Base-by-base conservation (phyloP, 2,329 filamentous ascomycete species). In the Raffaelea arxii region DNA sequence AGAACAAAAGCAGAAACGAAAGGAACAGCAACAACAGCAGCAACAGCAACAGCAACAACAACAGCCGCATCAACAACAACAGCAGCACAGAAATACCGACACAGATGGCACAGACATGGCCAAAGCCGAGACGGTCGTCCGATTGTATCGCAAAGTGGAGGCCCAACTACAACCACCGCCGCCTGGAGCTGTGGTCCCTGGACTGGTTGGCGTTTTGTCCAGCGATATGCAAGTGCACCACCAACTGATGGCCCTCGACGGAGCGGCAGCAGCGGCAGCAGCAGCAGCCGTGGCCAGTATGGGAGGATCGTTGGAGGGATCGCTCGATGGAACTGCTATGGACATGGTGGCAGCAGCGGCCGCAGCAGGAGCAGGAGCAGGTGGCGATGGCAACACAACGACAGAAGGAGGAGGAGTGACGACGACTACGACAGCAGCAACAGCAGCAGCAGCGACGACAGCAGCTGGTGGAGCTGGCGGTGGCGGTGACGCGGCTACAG, bases 121-220 rank as follows among this genome's bases (percentile, higher is more conserved):
- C 18, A 64, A 76, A 39, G 79, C 80, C 2, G 81, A 85, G 59
- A 73, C 74, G 9, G 65, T 80, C 14, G 75, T 83, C 10, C 76
- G 81, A 7, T 70, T 85, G 7, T 69, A 82, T 58, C 70, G 80
- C 23, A 69, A 72, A 3, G 80, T 86, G 11, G 80, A 86, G 61
- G 71, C 74, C n/a, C 80, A 83, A 57, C 72, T 84, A 67, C 65
- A 67, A 27, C 51, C 52, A 23, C 49, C 46, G 22, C 48, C 53
- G 18, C 48, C 40, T 14, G 43, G 46, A 6, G 45, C 23, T 5
- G 45, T 36, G 18, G 36, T 41, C 2, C 37, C 44, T 3, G 47
- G 30, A 1, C 25, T 19, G 18, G 35, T 23, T 2, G 25, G 39
- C 39, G 25, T 21, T 12, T 19, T 42, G n/a, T 16, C 25, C 37